Evolutionary conservation across 2,329 filamentous ascomycete species (phyloP).

Genomic region (Xylariaceae sp.): DNA sequence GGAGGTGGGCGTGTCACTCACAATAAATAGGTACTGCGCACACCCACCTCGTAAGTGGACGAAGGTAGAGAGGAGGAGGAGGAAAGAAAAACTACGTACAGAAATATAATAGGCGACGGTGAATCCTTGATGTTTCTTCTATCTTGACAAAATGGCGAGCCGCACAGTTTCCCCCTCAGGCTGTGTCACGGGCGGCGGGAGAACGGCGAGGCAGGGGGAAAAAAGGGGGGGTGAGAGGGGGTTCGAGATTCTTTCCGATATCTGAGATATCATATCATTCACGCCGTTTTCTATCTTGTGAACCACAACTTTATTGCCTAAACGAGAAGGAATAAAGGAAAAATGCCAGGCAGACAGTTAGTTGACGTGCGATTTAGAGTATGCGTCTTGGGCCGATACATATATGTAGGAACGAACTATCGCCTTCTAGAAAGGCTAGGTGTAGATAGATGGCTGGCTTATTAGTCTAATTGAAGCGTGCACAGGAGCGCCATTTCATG

Average conservation of each 20-base stretch:
- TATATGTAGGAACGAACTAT: too few relatives aligned
- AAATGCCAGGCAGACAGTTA: too few relatives aligned
- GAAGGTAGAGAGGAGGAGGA: neutral
- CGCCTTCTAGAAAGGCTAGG: too few relatives aligned
- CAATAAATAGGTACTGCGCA: conserved; percentile 3
- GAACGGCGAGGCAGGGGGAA: conserved; percentile 5
- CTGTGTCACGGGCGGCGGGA: conserved; percentile 16
- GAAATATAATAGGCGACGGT: neutral
- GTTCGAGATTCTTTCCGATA: conserved; percentile 10
- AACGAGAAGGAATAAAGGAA: too few relatives aligned
- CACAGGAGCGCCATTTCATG: neutral
- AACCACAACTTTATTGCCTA: neutral
- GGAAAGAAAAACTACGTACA: neutral
- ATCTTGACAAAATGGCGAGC: conserved; percentile 4
- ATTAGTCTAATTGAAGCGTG: too few relatives aligned
- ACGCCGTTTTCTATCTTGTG: conserved; percentile 1
- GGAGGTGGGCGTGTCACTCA: conserved; percentile 2
- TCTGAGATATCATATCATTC: conserved; percentile 2
- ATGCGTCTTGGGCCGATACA: too few relatives aligned
- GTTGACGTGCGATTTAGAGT: too few relatives aligned
- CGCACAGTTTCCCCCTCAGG: conserved; percentile 7
- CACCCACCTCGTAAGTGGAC: neutral
- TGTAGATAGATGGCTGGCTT: too few relatives aligned
- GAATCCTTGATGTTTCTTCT: conserved; percentile 2
- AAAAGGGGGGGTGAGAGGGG: conserved; percentile 13